phyloP scores from a whole-genome alignment of 345 rosid species.

The Ceriops decandra region DNA sequence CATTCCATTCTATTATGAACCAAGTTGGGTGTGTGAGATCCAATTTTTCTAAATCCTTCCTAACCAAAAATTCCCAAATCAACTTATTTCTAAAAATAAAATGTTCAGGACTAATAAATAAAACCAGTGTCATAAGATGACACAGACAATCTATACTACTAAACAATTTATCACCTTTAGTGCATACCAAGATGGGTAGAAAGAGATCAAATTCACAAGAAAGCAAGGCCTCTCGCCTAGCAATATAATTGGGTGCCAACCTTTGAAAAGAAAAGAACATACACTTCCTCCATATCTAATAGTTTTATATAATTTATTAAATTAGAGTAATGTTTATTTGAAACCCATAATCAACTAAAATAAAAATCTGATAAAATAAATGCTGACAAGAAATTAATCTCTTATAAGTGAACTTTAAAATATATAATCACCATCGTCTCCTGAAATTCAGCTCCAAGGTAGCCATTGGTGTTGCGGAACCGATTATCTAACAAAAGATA shows the following conservation, averaged over 20 bases:
- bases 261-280: neutral
- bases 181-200: too few species aligned
- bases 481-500: slow-evolving; percentile 81
- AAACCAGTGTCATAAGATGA: neutral
- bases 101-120: neutral
- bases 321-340: neutral
- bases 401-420: neutral
- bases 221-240: too few species aligned
- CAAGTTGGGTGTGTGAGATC: too few species aligned
- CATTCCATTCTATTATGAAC: too few species aligned
- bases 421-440: slow-evolving; percentile 51
- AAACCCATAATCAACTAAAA: neutral
- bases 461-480: slow-evolving; percentile 68
- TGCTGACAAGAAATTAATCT: neutral
- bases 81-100: neutral
- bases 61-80: too few species aligned
- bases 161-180: too few species aligned
- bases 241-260: too few species aligned
- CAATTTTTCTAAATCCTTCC: too few species aligned
- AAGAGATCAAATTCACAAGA: too few species aligned
- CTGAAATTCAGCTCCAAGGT: slow-evolving; percentile 76
- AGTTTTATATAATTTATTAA: neutral
- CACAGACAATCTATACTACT: too few species aligned
- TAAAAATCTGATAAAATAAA: neutral
- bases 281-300: neutral